phyloP scores from a whole-genome alignment of 345 rosid genomes.

The Aquilaria malaccensis region DNA sequence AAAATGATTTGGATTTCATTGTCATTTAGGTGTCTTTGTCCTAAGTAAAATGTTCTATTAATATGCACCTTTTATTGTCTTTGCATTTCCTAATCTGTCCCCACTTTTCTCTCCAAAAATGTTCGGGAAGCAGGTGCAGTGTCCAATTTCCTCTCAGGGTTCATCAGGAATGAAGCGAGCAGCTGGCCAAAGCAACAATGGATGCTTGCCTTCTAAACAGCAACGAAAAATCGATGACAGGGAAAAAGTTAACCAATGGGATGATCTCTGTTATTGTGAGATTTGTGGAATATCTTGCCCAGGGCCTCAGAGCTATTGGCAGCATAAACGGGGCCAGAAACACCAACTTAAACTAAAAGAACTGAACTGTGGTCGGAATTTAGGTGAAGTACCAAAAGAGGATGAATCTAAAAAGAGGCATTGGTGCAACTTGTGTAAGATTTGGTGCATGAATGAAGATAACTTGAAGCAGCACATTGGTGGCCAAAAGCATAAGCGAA shows the following conservation, averaged over 20 bases:
- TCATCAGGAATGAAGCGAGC: constrained; percentile 6
- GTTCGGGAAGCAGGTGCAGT: constrained; percentile 10
- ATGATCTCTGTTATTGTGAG: constrained; percentile 6
- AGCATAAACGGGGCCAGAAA: constrained; percentile 18
- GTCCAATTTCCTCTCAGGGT: neutral
- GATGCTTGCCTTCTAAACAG: constrained; percentile 4
- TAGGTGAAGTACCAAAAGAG: too few species aligned
- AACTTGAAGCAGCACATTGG: constrained; percentile 6
- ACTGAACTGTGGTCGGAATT: constrained; percentile 1
- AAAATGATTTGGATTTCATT: too few species aligned
- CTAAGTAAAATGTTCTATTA: too few species aligned
- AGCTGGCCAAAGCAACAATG: constrained; percentile 2
- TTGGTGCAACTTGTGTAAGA: constrained; percentile 14
- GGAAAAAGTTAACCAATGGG: neutral
- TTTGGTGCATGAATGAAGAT: constrained; percentile 18
- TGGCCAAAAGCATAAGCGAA: constrained; percentile 16
- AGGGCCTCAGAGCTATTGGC: constrained; percentile 11
- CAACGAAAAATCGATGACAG: neutral
- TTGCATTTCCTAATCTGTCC: too few species aligned
- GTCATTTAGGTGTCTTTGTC: too few species aligned
- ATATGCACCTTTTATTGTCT: too few species aligned
- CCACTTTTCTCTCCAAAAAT: neutral
- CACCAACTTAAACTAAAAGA: constrained; percentile 16
- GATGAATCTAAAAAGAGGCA: neutral
- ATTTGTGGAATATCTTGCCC: constrained; percentile 20